A percentile compares a stretch with the other conserved stretches of the same genome.
Conservation (phyloP, 2,329 filamentous ascomycete genomes). For the Verticillium nonalfalfae region DNA sequence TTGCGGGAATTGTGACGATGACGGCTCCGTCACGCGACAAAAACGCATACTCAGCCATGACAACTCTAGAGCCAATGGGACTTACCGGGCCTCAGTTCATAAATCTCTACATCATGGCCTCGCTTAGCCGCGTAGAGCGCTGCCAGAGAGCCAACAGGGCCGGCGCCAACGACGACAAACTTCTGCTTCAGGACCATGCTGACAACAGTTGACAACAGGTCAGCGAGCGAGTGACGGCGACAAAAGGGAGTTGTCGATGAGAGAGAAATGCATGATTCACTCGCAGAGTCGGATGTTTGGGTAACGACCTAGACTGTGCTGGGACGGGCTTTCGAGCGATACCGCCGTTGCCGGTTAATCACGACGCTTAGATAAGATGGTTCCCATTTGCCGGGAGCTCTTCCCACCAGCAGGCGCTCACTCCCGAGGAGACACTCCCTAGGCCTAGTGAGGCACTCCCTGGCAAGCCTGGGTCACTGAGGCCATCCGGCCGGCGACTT, state of each 20-base stretch:
- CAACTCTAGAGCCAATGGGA: conserved; percentile 10
- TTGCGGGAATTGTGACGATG: background rate
- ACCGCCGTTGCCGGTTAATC: background rate
- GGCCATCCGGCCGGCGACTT: background rate
- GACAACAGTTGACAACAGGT: background rate
- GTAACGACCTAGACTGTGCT: background rate
- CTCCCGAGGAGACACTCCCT: too few relatives aligned
- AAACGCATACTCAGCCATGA: background rate
- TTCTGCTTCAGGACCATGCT: conserved; percentile 47
- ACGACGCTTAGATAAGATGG: background rate
- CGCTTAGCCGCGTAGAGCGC: conserved; percentile 86
- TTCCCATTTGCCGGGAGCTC: background rate
- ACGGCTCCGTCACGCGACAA: background rate
- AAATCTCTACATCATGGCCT: conserved; percentile 86
- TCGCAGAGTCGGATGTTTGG: background rate
- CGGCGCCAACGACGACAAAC: conserved; percentile 81
- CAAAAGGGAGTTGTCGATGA: background rate
- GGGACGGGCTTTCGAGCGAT: background rate
- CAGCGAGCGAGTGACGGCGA: background rate
- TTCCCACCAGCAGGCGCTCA: too few relatives aligned
- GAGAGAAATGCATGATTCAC: background rate
- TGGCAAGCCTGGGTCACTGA: too few relatives aligned
- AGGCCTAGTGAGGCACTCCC: too few relatives aligned
- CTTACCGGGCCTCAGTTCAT: conserved; percentile 86
- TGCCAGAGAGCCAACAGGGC: conserved; percentile 86